A percentile compares a stretch with the other conserved stretches of the same genome.
phyloP scores from a whole-genome alignment of 169 alveolate species.

The Plasmodium coatneyi region DNA sequence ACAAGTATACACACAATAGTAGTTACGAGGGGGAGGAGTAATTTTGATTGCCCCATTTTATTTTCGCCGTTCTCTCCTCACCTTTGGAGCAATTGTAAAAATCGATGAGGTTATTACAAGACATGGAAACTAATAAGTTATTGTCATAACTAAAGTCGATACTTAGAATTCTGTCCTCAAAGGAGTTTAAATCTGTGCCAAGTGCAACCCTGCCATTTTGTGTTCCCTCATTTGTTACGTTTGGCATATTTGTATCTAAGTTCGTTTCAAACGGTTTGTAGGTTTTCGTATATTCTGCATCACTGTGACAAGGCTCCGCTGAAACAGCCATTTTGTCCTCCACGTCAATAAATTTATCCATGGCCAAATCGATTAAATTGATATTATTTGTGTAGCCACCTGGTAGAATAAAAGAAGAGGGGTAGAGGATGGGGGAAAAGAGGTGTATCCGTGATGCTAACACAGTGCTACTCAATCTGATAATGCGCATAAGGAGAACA shows the following conservation, averaged over 20 bases:
- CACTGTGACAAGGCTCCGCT: neutral
- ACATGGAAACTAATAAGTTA: constrained; percentile 61
- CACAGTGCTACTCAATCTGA: neutral
- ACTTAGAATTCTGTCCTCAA: constrained; percentile 61
- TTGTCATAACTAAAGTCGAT: constrained; percentile 74
- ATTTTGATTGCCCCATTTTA: neutral
- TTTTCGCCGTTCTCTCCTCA: constrained; percentile 1
- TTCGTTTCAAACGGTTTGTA: constrained; percentile 5
- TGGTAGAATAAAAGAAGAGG: neutral
- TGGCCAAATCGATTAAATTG: constrained; percentile 39
- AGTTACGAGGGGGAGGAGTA: neutral
- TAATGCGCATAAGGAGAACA: neutral
- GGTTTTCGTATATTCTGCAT: neutral
- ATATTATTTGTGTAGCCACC: constrained; percentile 72
- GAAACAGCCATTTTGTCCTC: constrained; percentile 20
- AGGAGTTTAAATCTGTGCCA: neutral
- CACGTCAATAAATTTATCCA: constrained; percentile 64
- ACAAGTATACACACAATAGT: neutral
- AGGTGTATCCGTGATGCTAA: neutral
- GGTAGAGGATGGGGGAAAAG: neutral
- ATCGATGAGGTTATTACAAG: constrained; percentile 60
- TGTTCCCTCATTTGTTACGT: neutral
- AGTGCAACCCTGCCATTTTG: neutral
- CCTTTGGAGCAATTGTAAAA: constrained; percentile 75
- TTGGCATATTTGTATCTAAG: constrained; percentile 9